These are phyloP conservation scores for Crithidia expoeki DNA, from an alignment of 208 protist genomes.

Conservation along the genomic window DNA sequence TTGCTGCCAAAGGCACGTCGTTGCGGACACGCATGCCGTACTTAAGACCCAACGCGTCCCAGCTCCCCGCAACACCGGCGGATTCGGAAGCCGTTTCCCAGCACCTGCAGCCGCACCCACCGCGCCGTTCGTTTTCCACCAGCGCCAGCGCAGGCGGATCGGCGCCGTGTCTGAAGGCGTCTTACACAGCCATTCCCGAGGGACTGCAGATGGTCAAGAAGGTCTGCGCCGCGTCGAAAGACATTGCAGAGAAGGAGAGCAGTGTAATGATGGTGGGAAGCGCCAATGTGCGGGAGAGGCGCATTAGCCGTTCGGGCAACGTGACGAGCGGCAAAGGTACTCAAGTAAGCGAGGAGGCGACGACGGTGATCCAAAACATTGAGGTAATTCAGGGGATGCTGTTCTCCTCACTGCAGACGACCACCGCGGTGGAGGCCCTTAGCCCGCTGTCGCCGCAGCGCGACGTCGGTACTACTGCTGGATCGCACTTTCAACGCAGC, in stretches of 20 bases:
- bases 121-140: slow-evolving; percentile 23
- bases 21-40: slow-evolving; percentile 33
- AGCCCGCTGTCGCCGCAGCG: slow-evolving; percentile 8
- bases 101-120: background rate
- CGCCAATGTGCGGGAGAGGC: slow-evolving; percentile 12
- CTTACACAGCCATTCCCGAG: slow-evolving; percentile 25
- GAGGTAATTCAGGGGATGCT: slow-evolving; percentile 29
- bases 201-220: slow-evolving; percentile 29
- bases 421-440: slow-evolving; percentile 6
- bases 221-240: slow-evolving; percentile 22
- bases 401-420: slow-evolving; percentile 31
- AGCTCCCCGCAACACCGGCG: background rate
- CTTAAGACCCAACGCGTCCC: slow-evolving; percentile 13
- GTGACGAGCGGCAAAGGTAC: background rate
- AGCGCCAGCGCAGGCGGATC: slow-evolving; percentile 2
- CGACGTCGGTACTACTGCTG: background rate
- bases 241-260: slow-evolving; percentile 12
- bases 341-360: slow-evolving; percentile 14
- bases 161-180: slow-evolving; percentile 1
- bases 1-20: slow-evolving; percentile 20
- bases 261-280: background rate
- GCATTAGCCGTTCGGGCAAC: slow-evolving; percentile 5
- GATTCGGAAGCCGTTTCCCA: background rate
- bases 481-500: slow-evolving; percentile 21
- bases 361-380: slow-evolving; percentile 20